Evolutionary conservation across 371 early-diverging fungal genomes (phyloP).

Genomic region (Rhizopus arrhizus): DNA sequence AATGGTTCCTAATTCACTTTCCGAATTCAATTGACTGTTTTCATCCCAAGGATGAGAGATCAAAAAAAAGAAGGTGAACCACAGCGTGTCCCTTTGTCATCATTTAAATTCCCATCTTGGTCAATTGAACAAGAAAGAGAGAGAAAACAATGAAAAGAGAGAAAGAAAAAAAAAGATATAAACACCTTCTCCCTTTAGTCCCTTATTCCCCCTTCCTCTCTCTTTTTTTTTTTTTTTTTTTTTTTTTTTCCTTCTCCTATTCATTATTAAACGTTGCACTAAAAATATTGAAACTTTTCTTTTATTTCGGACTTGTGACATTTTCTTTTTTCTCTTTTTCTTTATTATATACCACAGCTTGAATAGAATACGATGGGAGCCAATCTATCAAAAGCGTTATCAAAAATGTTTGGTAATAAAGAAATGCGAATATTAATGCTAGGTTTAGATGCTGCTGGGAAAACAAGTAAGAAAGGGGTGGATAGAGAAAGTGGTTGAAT

Average conservation of each 20-base stretch:
- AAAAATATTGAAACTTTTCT: constrained; percentile 6
- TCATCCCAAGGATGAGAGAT: too few species aligned
- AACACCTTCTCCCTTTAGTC: neutral
- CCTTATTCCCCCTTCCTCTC: neutral
- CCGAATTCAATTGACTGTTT: too few species aligned
- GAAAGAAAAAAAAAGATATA: neutral
- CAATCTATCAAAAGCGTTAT: constrained; percentile 57
- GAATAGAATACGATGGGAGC: constrained; percentile 45
- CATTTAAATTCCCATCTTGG: constrained; percentile 75
- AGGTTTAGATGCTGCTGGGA: constrained; percentile 93
- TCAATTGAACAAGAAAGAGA: constrained; percentile 7
- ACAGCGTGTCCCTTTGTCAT: constrained; percentile 65
- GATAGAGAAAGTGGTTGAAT: neutral
- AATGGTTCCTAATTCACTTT: too few species aligned
- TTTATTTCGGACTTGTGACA: neutral
- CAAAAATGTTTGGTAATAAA: constrained; percentile 77
- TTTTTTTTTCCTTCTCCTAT: constrained; percentile 2
- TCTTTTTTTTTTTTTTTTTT: neutral
- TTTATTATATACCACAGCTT: constrained; percentile 1
- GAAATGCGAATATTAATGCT: constrained; percentile 91
- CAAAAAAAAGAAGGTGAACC: too few species aligned
- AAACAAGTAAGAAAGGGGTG: constrained; percentile 72
- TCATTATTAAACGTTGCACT: constrained; percentile 2
- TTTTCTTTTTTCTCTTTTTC: constrained; percentile 2
- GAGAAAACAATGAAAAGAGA: constrained; percentile 5